Percentiles rank a stretch among this genome's conserved stretches.
Evolutionary conservation across 305 asterid genomes (phyloP).

Genomic region (Solanum hybrid): DNA sequence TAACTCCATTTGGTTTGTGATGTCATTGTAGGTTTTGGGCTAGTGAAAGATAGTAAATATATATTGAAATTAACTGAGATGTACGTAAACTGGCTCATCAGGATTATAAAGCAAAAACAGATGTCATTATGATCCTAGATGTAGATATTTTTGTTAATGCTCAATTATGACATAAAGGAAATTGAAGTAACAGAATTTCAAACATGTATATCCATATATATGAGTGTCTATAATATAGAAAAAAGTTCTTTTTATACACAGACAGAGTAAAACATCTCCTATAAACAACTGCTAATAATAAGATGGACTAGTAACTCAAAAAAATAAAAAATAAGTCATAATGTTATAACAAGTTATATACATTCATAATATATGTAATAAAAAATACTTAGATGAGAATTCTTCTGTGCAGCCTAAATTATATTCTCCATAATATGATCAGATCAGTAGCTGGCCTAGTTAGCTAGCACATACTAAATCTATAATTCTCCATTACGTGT

Average conservation of each 20-base stretch:
- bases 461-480: background rate
- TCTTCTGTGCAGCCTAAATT: background rate
- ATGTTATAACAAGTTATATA: background rate
- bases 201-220: background rate
- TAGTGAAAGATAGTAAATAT: background rate
- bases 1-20: background rate
- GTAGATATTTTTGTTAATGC: background rate
- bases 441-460: background rate
- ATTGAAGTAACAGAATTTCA: background rate
- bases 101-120: background rate
- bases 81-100: background rate
- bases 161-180: background rate
- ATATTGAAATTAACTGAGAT: background rate
- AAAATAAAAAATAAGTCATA: background rate
- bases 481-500: conserved; percentile 3
- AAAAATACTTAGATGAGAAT: background rate
- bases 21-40: background rate
- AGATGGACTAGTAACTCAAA: background rate
- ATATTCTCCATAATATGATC: background rate
- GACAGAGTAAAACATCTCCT: background rate
- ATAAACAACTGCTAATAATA: background rate
- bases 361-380: background rate
- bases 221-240: background rate
- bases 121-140: background rate
- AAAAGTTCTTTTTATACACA: background rate